A percentile compares a stretch with the other conserved stretches of the same genome.
Evolutionary conservation across 139 green algal species (phyloP).

Genomic region (Coelastrella sp.): DNA sequence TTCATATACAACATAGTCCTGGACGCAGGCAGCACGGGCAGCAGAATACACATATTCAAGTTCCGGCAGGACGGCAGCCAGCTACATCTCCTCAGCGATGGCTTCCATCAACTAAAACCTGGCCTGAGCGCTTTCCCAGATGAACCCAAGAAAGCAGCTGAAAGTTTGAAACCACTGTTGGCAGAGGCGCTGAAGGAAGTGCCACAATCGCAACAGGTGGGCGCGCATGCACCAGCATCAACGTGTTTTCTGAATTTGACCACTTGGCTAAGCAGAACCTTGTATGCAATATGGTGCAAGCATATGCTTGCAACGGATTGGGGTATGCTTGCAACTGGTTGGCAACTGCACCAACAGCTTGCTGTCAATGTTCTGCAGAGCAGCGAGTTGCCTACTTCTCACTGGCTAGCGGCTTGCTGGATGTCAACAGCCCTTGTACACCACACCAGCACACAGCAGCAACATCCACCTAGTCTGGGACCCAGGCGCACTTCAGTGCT

Average conservation of each 20-base stretch:
- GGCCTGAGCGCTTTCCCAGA: slow-evolving; percentile 90
- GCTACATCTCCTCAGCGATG: slow-evolving; percentile 86
- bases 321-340: no score
- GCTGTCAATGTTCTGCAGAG: neutral
- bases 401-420: no score
- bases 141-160: slow-evolving; percentile 81
- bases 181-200: slow-evolving; percentile 87
- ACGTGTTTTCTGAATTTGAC: no score
- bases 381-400: neutral
- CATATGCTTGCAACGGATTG: no score
- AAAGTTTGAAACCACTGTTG: slow-evolving; percentile 88
- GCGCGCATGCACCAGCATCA: neutral
- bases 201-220: slow-evolving; percentile 71
- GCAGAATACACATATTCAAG: slow-evolving; percentile 95
- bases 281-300: no score
- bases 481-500: no score
- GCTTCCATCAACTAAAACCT: slow-evolving; percentile 95
- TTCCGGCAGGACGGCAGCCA: slow-evolving; percentile 71
- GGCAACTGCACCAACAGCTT: neutral
- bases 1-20: slow-evolving; percentile 92
- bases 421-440: no score
- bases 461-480: no score
- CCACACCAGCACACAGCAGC: no score
- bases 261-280: no score
- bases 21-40: slow-evolving; percentile 97